Evolutionary conservation across 2,329 filamentous ascomycete genomes (phyloP).

Genomic region (Chaetomiaceae sp.): DNA sequence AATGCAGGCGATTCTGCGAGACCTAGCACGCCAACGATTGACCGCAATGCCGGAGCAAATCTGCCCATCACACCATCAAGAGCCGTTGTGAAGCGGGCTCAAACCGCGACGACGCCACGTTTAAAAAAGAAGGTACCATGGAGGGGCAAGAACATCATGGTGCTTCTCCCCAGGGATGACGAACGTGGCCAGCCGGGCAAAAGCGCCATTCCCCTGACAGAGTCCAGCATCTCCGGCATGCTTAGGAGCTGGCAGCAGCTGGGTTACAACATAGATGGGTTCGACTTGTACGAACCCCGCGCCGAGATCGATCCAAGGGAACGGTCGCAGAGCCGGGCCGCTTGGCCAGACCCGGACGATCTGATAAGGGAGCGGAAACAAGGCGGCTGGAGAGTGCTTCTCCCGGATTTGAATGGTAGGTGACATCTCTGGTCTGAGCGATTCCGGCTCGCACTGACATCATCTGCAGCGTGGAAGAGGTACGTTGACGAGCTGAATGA

Average conservation of each 20-base stretch:
- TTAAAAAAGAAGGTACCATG: conserved; percentile 68
- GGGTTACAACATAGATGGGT: conserved; percentile 66
- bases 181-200: conserved; percentile 56
- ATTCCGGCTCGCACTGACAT: conserved; percentile 17
- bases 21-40: conserved; percentile 32
- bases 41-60: conserved; percentile 29
- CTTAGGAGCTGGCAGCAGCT: conserved; percentile 62
- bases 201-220: conserved; percentile 50
- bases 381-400: conserved; percentile 55
- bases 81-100: conserved; percentile 35
- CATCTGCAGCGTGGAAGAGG: conserved; percentile 55
- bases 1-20: conserved; percentile 23
- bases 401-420: conserved; percentile 65
- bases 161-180: conserved; percentile 65
- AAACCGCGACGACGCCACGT: conserved; percentile 46
- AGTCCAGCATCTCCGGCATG: conserved; percentile 56
- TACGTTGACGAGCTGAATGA: conserved; percentile 83
- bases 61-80: conserved; percentile 27
- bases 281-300: conserved; percentile 56
- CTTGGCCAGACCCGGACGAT: conserved; percentile 63
- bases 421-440: background rate
- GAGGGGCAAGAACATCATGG: conserved; percentile 70
- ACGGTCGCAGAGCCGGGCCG: conserved; percentile 60
- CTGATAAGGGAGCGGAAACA: conserved; percentile 51
- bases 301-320: conserved; percentile 36